Conservation (phyloP, 768 basidiomycete species). For the Obba rivulosa region DNA sequence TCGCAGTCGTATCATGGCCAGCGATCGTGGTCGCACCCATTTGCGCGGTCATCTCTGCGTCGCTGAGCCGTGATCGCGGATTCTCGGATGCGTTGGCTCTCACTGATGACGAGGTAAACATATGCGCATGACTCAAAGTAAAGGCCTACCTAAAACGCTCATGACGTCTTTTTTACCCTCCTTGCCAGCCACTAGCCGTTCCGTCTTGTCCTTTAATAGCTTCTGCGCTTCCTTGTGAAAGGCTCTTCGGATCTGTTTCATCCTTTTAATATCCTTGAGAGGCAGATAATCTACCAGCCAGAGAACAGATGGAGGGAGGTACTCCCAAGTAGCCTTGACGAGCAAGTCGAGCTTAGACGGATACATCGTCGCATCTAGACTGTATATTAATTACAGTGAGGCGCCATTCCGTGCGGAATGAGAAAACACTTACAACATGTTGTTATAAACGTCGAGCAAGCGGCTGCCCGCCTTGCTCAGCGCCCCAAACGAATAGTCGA, state of each 20-base stretch:
- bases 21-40: slow-evolving; percentile 17
- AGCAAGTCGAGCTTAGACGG: slow-evolving; percentile 17
- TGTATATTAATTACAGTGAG: slow-evolving; percentile 1
- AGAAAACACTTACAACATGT: slow-evolving; percentile 7
- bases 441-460: slow-evolving; percentile 7
- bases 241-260: slow-evolving; percentile 18
- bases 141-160: slow-evolving; percentile 24
- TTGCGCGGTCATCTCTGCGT: slow-evolving; percentile 28
- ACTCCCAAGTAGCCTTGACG: no score
- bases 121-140: not conserved
- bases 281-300: no score
- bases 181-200: no score
- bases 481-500: slow-evolving; percentile 3
- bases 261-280: no score
- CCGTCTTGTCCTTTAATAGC: slow-evolving; percentile 13
- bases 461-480: slow-evolving; percentile 2
- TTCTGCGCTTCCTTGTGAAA: slow-evolving; percentile 19
- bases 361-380: slow-evolving; percentile 19
- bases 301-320: no score
- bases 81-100: slow-evolving; percentile 27
- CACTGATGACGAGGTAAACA: slow-evolving; percentile 9
- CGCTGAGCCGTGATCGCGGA: slow-evolving; percentile 21
- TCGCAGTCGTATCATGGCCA: slow-evolving; percentile 27
- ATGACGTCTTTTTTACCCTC: slow-evolving; percentile 31
- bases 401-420: not conserved